A percentile compares a stretch with the other conserved stretches of the same genome.
phyloP scores from a whole-genome alignment of 1,139 yeast genomes.

The Scheffersomyces titani region DNA sequence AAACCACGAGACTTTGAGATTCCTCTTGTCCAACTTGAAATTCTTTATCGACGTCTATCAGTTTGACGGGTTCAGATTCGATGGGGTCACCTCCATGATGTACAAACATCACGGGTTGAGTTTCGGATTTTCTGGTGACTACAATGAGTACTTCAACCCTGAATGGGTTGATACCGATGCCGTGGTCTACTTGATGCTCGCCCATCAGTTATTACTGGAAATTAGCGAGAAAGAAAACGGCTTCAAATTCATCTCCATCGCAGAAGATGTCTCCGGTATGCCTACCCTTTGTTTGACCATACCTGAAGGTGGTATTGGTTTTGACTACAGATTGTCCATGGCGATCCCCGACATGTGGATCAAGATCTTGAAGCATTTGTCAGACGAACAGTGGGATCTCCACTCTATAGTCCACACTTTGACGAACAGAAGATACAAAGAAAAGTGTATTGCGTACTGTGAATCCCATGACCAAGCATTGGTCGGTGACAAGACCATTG shows the following conservation, averaged over 20 bases:
- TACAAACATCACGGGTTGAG: constrained; percentile 92
- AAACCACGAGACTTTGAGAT: constrained; percentile 84
- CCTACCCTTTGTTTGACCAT: constrained; percentile 88
- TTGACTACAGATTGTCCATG: constrained; percentile 92
- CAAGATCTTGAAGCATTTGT: constrained; percentile 77
- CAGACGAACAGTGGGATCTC: constrained; percentile 92
- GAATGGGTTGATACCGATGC: constrained; percentile 88
- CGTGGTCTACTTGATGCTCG: constrained; percentile 80
- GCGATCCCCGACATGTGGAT: constrained; percentile 99
- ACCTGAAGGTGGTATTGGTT: constrained; percentile 81
- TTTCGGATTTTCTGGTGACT: constrained; percentile 87
- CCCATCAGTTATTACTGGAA: constrained; percentile 70
- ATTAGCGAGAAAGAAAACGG: constrained; percentile 36
- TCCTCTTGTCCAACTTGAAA: constrained; percentile 82
- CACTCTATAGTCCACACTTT: constrained; percentile 77
- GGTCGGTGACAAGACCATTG: constrained; percentile 95
- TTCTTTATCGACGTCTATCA: constrained; percentile 79
- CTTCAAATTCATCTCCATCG: constrained; percentile 72
- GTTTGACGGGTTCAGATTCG: constrained; percentile 95
- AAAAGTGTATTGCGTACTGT: constrained; percentile 87
- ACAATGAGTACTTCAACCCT: constrained; percentile 84
- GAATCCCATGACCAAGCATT: constrained; percentile 98
- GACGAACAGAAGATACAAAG: constrained; percentile 86
- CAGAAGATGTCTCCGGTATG: constrained; percentile 98
- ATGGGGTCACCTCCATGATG: constrained; percentile 94